These are phyloP conservation scores for Taphrina communis DNA, from an alignment of 1,139 yeast species.

Conservation along the genomic window DNA sequence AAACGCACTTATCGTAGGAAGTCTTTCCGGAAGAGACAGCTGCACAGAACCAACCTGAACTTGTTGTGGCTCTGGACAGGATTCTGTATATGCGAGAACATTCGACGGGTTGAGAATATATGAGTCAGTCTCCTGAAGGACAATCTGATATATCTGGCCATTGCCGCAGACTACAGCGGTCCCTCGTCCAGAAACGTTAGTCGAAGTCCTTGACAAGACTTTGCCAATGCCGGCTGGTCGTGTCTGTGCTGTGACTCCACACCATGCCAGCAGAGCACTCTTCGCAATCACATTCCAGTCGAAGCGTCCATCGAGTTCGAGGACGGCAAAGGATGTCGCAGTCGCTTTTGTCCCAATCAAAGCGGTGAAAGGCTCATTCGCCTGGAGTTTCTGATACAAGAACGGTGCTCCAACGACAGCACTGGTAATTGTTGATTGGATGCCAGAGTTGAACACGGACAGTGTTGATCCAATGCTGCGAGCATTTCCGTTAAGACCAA, in stretches of 20 bases:
- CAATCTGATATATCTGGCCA: constrained; percentile 51
- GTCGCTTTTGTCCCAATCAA: constrained; percentile 46
- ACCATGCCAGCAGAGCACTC: constrained; percentile 52
- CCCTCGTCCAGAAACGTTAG: constrained; percentile 53
- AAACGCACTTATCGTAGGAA: constrained; percentile 19
- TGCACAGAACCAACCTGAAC: constrained; percentile 13
- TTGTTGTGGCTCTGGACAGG: constrained; percentile 39
- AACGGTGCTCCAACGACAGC: constrained; percentile 27
- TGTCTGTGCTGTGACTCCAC: constrained; percentile 46
- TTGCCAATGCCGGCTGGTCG: constrained; percentile 44
- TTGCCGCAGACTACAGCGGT: constrained; percentile 52
- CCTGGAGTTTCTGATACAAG: constrained; percentile 42
- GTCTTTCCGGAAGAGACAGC: constrained; percentile 25
- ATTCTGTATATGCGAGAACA: constrained; percentile 52
- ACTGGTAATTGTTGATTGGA: constrained; percentile 14
- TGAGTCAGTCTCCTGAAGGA: constrained; percentile 50
- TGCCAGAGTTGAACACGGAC: constrained; percentile 27
- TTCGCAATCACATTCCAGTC: constrained; percentile 53
- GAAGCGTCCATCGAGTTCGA: constrained; percentile 53
- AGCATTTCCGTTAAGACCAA: constrained; percentile 58
- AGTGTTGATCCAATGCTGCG: constrained; percentile 44
- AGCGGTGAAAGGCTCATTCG: constrained; percentile 47
- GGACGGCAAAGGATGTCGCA: constrained; percentile 49
- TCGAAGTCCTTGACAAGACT: constrained; percentile 48
- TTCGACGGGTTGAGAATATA: constrained; percentile 50